A percentile compares a stretch with the other conserved stretches of the same genome.
Conservation (phyloP, 2,329 filamentous ascomycete genomes). For the Phaeosphaeriaceae sp. region DNA sequence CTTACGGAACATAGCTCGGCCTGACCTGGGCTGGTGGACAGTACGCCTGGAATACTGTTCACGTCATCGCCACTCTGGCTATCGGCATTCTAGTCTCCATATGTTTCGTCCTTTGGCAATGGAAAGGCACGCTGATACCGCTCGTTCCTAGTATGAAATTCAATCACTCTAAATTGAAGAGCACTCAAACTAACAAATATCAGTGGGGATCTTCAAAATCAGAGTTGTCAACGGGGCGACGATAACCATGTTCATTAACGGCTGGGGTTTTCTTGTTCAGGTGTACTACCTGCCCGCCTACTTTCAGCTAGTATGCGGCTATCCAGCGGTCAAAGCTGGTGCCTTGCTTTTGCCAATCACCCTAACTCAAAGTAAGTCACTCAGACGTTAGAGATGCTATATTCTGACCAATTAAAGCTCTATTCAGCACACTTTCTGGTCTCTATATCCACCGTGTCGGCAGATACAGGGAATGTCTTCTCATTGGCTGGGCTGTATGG, state of each 20-base stretch:
- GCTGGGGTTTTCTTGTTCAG: conserved; percentile 64
- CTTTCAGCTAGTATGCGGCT: conserved; percentile 64
- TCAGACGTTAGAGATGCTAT: too few relatives aligned
- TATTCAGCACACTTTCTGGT: conserved; percentile 29
- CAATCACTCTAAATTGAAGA: not conserved
- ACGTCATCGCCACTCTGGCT: conserved; percentile 59
- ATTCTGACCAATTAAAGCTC: conserved; percentile 8
- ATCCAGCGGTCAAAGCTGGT: conserved; percentile 58
- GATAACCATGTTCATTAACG: conserved; percentile 62
- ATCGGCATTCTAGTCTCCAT: conserved; percentile 57
- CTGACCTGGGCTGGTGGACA: conserved; percentile 67
- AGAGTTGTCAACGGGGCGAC: conserved; percentile 24
- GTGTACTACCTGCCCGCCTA: conserved; percentile 69
- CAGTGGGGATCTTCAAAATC: conserved; percentile 25
- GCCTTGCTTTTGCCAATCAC: conserved; percentile 55
- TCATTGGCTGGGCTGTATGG: conserved; percentile 29
- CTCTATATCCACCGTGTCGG: conserved; percentile 26
- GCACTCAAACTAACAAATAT: not conserved
- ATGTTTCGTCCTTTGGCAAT: conserved; percentile 62
- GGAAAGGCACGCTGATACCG: conserved; percentile 62
- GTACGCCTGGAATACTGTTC: conserved; percentile 60
- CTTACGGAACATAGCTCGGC: conserved; percentile 8
- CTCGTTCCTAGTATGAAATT: conserved; percentile 60
- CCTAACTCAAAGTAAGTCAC: conserved; percentile 45
- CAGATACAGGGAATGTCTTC: conserved; percentile 25